Conservation (phyloP, 1,284 basidiomycete species). For the Rhodotorula sp. region DNA sequence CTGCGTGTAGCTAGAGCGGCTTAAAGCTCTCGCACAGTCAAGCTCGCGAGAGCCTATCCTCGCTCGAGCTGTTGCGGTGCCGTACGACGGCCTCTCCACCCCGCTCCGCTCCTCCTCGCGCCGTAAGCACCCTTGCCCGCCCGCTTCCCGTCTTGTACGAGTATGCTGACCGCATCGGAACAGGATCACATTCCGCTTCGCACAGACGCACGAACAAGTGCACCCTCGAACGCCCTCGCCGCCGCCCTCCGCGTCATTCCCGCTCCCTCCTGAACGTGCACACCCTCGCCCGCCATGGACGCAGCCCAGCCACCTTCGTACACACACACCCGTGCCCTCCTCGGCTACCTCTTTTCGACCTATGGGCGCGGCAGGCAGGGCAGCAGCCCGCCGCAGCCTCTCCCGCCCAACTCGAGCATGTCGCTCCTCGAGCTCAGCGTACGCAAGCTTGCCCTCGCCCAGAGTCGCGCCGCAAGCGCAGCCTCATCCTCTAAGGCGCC, state of each 20-base stretch:
- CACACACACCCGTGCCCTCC: constrained; percentile 31
- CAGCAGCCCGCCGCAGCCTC: constrained; percentile 21
- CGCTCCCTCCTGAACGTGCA: neutral
- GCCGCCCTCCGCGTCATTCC: neutral
- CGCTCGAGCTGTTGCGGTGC: no score
- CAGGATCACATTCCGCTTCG: neutral
- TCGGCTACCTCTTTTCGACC: constrained; percentile 33
- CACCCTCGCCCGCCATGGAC: neutral
- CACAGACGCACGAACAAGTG: neutral
- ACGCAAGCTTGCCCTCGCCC: constrained; percentile 37
- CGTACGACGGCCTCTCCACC: no score
- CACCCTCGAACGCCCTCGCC: neutral
- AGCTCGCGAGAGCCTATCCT: no score
- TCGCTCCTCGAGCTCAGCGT: constrained; percentile 36
- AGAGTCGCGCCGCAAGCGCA: constrained; percentile 26
- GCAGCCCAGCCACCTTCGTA: neutral
- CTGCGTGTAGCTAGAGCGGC: no score
- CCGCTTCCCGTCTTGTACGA: no score
- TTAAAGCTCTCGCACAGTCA: no score
- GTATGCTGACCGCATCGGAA: neutral
- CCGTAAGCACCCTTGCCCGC: neutral
- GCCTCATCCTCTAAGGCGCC: constrained; percentile 23
- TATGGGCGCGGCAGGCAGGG: constrained; percentile 16
- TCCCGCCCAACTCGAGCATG: constrained; percentile 11
- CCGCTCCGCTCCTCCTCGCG: neutral